Evolutionary conservation across 495 filamentous ascomycete genomes (phyloP).

Genomic region (Friedmanniomyces endolithicus): DNA sequence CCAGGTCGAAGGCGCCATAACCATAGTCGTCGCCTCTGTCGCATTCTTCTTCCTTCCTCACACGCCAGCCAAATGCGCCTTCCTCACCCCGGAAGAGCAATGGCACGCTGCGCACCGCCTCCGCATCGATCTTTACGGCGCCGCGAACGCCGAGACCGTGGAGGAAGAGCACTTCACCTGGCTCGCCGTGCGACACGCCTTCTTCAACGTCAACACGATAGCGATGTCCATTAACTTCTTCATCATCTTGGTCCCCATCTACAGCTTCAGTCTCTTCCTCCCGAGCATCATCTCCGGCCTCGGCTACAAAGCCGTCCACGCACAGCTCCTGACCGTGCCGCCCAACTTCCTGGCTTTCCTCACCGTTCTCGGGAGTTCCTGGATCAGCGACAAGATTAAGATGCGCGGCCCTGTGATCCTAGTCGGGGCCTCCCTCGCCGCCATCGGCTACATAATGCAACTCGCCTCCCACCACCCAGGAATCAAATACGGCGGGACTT

Average conservation of each 20-base stretch:
- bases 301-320: constrained; percentile 17
- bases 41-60: constrained; percentile 37
- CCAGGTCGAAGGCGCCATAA: constrained; percentile 32
- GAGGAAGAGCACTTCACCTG: constrained; percentile 37
- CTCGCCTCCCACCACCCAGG: constrained; percentile 13
- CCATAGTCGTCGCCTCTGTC: constrained; percentile 32
- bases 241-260: constrained; percentile 31
- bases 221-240: constrained; percentile 34
- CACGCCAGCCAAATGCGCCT: constrained; percentile 33
- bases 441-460: constrained; percentile 25
- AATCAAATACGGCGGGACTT: constrained; percentile 23
- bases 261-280: constrained; percentile 27
- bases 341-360: constrained; percentile 23
- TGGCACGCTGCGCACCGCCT: constrained; percentile 30
- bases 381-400: constrained; percentile 18
- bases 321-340: constrained; percentile 23
- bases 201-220: constrained; percentile 35
- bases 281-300: constrained; percentile 21
- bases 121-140: constrained; percentile 33
- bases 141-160: constrained; percentile 27
- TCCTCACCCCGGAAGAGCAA: constrained; percentile 32
- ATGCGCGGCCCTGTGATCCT: constrained; percentile 21
- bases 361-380: constrained; percentile 10
- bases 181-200: constrained; percentile 29
- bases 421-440: constrained; percentile 12